Conservation (phyloP, 805 yeast species). For the Alloascoidea hylecoeti region DNA sequence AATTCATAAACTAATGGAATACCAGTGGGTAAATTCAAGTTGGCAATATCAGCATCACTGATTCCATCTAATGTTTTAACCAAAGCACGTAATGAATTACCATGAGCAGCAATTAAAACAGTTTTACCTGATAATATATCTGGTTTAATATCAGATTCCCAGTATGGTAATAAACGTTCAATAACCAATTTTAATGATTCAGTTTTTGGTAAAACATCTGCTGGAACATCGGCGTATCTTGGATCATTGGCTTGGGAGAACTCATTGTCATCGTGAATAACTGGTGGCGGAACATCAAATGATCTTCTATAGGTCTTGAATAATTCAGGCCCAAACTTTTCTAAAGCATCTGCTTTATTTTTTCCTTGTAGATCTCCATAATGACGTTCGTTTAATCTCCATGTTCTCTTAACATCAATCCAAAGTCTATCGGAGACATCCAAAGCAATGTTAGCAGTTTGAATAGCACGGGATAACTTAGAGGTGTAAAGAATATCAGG, state of each 20-base stretch:
- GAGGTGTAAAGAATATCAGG: slow-evolving; percentile 79
- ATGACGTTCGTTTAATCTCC: slow-evolving; percentile 99
- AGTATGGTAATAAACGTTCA: slow-evolving; percentile 93
- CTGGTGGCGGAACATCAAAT: slow-evolving; percentile 93
- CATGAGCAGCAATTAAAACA: slow-evolving; percentile 92
- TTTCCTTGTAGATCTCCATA: slow-evolving; percentile 98
- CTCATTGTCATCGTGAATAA: slow-evolving; percentile 60
- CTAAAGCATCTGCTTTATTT: slow-evolving; percentile 90
- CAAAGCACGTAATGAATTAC: slow-evolving; percentile 94
- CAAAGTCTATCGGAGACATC: slow-evolving; percentile 79
- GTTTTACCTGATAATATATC: slow-evolving; percentile 81
- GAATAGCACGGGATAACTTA: slow-evolving; percentile 85
- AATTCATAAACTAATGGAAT: slow-evolving; percentile 95
- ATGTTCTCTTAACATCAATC: slow-evolving; percentile 85
- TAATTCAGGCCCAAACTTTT: slow-evolving; percentile 77
- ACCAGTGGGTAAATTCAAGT: slow-evolving; percentile 96
- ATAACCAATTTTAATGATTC: slow-evolving; percentile 92
- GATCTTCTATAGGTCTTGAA: slow-evolving; percentile 98
- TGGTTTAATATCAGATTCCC: slow-evolving; percentile 83
- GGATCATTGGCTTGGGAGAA: slow-evolving; percentile 77
- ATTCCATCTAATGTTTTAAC: slow-evolving; percentile 93
- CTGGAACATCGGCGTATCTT: slow-evolving; percentile 77
- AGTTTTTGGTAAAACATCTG: slow-evolving; percentile 79
- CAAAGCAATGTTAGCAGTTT: slow-evolving; percentile 91
- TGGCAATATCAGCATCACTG: slow-evolving; percentile 85